Evolutionary conservation across 2,329 filamentous ascomycete species (phyloP).

Genomic region (Endoconidiophora laricicola): DNA sequence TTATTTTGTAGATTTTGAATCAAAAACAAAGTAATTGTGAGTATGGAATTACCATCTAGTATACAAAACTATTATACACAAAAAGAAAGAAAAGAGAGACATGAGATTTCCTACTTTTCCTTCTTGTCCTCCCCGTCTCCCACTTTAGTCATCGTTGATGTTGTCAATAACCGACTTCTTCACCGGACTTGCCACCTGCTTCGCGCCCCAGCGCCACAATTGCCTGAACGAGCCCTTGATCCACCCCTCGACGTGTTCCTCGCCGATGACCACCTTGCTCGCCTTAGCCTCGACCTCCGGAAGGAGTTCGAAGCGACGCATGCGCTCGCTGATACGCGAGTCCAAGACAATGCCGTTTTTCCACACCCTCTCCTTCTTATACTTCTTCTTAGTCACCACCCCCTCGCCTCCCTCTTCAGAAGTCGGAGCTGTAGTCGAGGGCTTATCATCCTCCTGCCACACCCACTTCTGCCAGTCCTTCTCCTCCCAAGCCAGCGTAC

Average conservation of each 20-base stretch:
- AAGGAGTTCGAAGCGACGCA: constrained; percentile 60
- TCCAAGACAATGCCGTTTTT: constrained; percentile 59
- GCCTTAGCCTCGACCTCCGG: constrained; percentile 55
- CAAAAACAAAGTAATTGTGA: too few relatives aligned
- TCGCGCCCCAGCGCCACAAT: constrained; percentile 34
- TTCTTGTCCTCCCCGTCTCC: background rate
- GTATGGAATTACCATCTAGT: too few relatives aligned
- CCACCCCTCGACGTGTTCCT: constrained; percentile 55
- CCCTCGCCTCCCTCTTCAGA: constrained; percentile 24
- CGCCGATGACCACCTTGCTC: constrained; percentile 41
- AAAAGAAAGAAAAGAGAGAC: too few relatives aligned
- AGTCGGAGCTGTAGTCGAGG: constrained; percentile 15
- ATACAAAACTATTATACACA: too few relatives aligned
- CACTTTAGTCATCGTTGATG: constrained; percentile 20
- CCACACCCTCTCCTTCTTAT: constrained; percentile 53
- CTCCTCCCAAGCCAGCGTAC: constrained; percentile 54
- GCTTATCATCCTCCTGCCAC: constrained; percentile 37
- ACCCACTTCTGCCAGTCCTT: constrained; percentile 70
- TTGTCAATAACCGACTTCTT: constrained; percentile 26
- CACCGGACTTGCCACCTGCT: constrained; percentile 24
- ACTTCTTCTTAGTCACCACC: constrained; percentile 18
- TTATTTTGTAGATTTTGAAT: too few relatives aligned
- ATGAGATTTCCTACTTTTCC: background rate
- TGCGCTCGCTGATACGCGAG: constrained; percentile 54
- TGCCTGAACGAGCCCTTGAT: constrained; percentile 42